Evolutionary conservation across 2,329 filamentous ascomycete species (phyloP), one percentile per base, ranked within the genome.

Genomic region (Monilinia aucupariae): DNA sequence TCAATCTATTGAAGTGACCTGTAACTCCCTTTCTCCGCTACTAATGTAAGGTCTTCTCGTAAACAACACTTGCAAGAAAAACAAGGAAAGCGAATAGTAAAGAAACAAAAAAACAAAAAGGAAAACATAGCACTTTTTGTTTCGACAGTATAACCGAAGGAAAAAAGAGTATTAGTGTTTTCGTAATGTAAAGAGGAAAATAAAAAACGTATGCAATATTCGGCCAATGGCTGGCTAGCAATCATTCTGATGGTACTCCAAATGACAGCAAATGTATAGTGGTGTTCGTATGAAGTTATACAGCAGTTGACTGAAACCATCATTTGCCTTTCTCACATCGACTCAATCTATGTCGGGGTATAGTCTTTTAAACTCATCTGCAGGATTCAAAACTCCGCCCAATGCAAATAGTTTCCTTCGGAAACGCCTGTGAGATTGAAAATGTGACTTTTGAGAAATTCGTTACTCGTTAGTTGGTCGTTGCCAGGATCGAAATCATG

Each of bases 341-440:
- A 69, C 64, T 56, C 63, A 65, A 69, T 69, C 71, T 68, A 70
- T 71, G 68, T 70, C 68, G 66, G 68, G 70, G 67, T 71, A 71
- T 71, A 70, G 66, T 71, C 67, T 71, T 67, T 64, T 63, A 65
- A 56, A 56, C 22, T 58, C 52, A 41, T 58, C 48, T 58, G 69
- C 66, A 53, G 68, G 56, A 68, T 66, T 64, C 58, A 64, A 61
- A 70, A 71, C 70, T 68, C 71, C 70, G 64, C 67, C 70, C 70
- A 68, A 71, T 69, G 68, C 59, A n/a, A 39, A 66, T 66, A 69
- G 67, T 64, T 50, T 51, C 50, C 41, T 63, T 41, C 12, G 25
- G 50, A 30, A 50, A 64, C 52, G 59, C 63, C 63, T 43, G 37
- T 54, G 41, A 25, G 25, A 27, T 53, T 49, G 39, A 53, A 47